Percentiles rank a stretch among this genome's conserved stretches.
Evolutionary conservation across 805 yeast species (phyloP).

Genomic region (Blastobotrys peoriensis): DNA sequence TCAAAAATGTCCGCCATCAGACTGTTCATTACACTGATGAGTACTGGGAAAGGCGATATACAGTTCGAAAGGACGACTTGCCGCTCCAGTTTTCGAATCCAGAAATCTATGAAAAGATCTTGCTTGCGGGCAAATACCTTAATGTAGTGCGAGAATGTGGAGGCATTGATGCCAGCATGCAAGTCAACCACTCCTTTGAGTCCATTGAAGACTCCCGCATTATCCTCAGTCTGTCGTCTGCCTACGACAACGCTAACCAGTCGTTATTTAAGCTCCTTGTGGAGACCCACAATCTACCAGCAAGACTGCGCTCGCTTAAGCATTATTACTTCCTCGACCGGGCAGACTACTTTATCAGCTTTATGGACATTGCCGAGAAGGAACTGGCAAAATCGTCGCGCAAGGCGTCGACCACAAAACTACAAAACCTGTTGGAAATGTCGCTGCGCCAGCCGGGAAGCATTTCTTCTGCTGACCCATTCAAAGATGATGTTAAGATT

Average conservation of each 20-base stretch:
- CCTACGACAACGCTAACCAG: constrained; percentile 63
- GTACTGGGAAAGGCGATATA: constrained; percentile 49
- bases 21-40: constrained; percentile 31
- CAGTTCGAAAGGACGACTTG: constrained; percentile 68
- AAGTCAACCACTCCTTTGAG: constrained; percentile 28
- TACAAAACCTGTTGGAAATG: constrained; percentile 35
- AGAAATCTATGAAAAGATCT: constrained; percentile 54
- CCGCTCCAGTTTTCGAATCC: constrained; percentile 55
- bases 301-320: constrained; percentile 46
- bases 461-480: constrained; percentile 32
- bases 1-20: constrained; percentile 21
- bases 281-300: constrained; percentile 51
- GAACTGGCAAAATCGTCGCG: constrained; percentile 44
- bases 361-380: constrained; percentile 43
- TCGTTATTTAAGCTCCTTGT: constrained; percentile 51
- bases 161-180: constrained; percentile 31
- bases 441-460: constrained; percentile 36
- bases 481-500: constrained; percentile 30
- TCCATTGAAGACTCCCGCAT: constrained; percentile 42
- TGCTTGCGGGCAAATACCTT: constrained; percentile 79
- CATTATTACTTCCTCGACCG: constrained; percentile 52
- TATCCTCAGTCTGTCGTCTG: constrained; percentile 49
- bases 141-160: constrained; percentile 66
- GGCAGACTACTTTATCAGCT: constrained; percentile 46
- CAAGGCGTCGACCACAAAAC: constrained; percentile 25